Evolutionary conservation across 441 rosid genomes (phyloP).

Genomic region (Manihot esculenta): DNA sequence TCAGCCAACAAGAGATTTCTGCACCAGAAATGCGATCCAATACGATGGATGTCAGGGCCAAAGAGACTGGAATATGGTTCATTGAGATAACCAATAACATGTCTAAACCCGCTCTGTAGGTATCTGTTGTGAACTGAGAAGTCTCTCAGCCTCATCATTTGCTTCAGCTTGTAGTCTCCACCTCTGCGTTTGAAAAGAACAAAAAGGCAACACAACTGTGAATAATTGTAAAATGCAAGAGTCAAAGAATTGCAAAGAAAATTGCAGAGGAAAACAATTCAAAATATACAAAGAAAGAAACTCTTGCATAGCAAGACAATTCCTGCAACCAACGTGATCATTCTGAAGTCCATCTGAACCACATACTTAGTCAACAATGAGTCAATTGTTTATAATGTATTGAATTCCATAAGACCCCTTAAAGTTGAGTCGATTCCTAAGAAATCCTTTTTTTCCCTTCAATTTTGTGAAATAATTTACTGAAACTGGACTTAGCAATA

Average conservation of each 20-base stretch:
- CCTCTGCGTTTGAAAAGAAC: conserved; percentile 42
- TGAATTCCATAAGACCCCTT: neutral
- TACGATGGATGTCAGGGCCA: neutral
- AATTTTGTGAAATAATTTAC: neutral
- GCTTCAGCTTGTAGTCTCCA: conserved; percentile 96
- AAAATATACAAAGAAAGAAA: neutral
- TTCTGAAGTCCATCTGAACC: neutral
- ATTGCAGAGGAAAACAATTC: neutral
- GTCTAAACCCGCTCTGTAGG: conserved; percentile 36
- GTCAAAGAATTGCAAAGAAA: neutral
- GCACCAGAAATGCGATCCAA: neutral
- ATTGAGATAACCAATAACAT: neutral
- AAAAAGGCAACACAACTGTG: neutral
- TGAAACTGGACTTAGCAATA: neutral
- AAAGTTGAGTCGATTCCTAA: neutral
- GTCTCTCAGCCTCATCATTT: conserved; percentile 92
- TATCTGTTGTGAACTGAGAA: conserved; percentile 62
- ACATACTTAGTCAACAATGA: neutral
- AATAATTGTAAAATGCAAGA: neutral
- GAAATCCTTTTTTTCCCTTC: neutral
- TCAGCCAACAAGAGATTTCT: neutral
- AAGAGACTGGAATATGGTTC: conserved; percentile 9
- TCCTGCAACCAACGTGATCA: neutral
- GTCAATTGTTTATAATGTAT: neutral
- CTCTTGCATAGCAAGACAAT: neutral